Evolutionary conservation across 257 asterid species (phyloP).

Genomic region (Cruciata laevipes): DNA sequence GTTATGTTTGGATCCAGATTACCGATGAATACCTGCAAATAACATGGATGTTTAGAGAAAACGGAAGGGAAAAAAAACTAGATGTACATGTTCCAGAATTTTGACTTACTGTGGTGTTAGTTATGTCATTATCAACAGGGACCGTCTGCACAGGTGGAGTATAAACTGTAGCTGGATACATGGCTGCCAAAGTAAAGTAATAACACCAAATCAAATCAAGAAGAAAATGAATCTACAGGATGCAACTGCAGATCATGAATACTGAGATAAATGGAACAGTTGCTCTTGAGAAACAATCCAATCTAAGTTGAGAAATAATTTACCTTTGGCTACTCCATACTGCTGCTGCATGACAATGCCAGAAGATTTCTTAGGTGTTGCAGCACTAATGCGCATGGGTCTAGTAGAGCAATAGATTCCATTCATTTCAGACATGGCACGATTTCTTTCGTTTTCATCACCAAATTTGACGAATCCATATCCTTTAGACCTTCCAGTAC

Average conservation of each 20-base stretch:
- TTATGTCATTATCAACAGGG: slow-evolving; percentile 68
- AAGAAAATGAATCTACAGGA: not conserved
- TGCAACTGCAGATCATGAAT: not conserved
- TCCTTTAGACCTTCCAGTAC: slow-evolving; percentile 95
- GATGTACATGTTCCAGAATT: slow-evolving; percentile 11
- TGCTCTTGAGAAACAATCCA: not conserved
- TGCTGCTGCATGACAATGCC: slow-evolving; percentile 53
- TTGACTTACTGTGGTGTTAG: slow-evolving; percentile 76
- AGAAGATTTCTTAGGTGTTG: slow-evolving; percentile 84
- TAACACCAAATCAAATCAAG: not conserved
- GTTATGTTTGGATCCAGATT: slow-evolving; percentile 74
- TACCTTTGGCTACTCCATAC: slow-evolving; percentile 77
- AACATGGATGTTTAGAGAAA: slow-evolving; percentile 18
- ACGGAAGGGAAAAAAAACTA: not conserved
- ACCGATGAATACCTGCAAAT: slow-evolving; percentile 69
- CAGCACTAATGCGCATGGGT: slow-evolving; percentile 98
- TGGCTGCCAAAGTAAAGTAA: slow-evolving; percentile 37
- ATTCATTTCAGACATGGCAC: slow-evolving; percentile 97
- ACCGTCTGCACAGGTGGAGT: slow-evolving; percentile 61
- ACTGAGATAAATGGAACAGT: not conserved
- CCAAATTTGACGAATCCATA: slow-evolving; percentile 98
- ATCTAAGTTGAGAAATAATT: not conserved
- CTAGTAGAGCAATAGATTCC: slow-evolving; percentile 94
- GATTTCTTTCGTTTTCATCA: slow-evolving; percentile 82
- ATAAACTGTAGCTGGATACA: slow-evolving; percentile 59